phyloP scores from a whole-genome alignment of 2,329 filamentous ascomycete genomes.

The Colletotrichum musae region DNA sequence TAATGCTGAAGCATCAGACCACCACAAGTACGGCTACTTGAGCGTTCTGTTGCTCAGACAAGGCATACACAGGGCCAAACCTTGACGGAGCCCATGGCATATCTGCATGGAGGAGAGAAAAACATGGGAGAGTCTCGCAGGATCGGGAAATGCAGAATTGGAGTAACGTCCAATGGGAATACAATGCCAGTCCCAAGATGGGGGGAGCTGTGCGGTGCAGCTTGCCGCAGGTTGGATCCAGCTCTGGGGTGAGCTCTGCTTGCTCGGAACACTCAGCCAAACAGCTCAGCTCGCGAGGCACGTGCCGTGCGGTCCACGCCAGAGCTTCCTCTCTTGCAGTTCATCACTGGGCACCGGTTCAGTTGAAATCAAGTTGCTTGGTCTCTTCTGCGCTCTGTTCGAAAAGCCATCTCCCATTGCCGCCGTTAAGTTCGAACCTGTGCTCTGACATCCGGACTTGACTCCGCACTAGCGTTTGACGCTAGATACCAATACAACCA shows the following conservation, averaged over 20 bases:
- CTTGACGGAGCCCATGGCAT: conserved; percentile 33
- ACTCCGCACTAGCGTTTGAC: conserved; percentile 40
- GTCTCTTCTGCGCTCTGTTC: conserved; percentile 18
- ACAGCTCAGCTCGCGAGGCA: conserved; percentile 10
- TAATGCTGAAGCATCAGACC: conserved; percentile 2
- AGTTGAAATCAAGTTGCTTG: conserved; percentile 36
- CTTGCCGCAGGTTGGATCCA: conserved; percentile 4
- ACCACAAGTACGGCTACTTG: neutral
- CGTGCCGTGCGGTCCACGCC: conserved; percentile 25
- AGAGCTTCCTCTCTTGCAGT: conserved; percentile 10
- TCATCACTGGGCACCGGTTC: neutral
- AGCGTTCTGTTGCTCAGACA: neutral
- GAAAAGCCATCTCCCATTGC: neutral
- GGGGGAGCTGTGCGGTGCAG: conserved; percentile 19
- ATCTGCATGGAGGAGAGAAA: conserved; percentile 19
- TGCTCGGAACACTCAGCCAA: conserved; percentile 11
- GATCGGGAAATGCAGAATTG: conserved; percentile 27
- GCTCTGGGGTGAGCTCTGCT: conserved; percentile 11
- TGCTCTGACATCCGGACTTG: conserved; percentile 38
- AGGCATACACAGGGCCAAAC: conserved; percentile 21
- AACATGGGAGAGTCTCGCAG: conserved; percentile 29
- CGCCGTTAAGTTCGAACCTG: conserved; percentile 2
- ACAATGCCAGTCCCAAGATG: neutral
- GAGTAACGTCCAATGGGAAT: neutral
- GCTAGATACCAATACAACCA: conserved; percentile 31